Evolutionary conservation across 176 grass and related monocot genomes (phyloP).

Genomic region (Zea luxurians): DNA sequence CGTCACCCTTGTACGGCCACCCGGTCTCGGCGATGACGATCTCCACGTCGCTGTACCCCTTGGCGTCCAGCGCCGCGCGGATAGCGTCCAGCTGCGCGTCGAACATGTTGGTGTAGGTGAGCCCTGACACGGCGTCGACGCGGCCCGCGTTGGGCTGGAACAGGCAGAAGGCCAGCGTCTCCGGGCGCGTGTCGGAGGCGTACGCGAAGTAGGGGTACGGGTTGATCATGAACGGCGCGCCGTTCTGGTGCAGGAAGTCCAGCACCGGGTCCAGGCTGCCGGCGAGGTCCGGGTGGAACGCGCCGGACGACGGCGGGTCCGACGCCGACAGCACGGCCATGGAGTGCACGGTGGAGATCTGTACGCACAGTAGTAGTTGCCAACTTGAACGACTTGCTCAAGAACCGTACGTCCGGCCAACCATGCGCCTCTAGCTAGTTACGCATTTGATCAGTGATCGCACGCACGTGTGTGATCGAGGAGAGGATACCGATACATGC

Average conservation of each 20-base stretch:
- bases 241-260: conserved; percentile 74
- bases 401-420: background rate
- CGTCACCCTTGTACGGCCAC: conserved; percentile 89
- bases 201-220: conserved; percentile 98
- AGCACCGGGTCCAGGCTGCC: conserved; percentile 65
- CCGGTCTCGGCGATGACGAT: conserved; percentile 95
- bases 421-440: background rate
- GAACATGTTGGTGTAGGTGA: conserved; percentile 97
- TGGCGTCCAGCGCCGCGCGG: conserved; percentile 65
- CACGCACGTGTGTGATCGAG: background rate
- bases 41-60: conserved; percentile 65
- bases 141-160: conserved; percentile 89
- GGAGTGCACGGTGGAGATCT: conserved; percentile 87
- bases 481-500: conserved; percentile 22
- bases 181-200: conserved; percentile 68
- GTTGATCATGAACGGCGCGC: conserved; percentile 93
- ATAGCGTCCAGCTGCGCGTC: conserved; percentile 97
- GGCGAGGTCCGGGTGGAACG: conserved; percentile 60
- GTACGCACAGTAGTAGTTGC: background rate
- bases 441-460: too few relatives aligned
- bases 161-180: conserved; percentile 96
- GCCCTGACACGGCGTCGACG: conserved; percentile 62
- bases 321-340: conserved; percentile 83
- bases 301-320: conserved; percentile 84
- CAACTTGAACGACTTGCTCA: conserved; percentile 1